Base-by-base conservation (phyloP, 2,329 filamentous ascomycete genomes). In the Phaeosphaeriaceae sp. region DNA sequence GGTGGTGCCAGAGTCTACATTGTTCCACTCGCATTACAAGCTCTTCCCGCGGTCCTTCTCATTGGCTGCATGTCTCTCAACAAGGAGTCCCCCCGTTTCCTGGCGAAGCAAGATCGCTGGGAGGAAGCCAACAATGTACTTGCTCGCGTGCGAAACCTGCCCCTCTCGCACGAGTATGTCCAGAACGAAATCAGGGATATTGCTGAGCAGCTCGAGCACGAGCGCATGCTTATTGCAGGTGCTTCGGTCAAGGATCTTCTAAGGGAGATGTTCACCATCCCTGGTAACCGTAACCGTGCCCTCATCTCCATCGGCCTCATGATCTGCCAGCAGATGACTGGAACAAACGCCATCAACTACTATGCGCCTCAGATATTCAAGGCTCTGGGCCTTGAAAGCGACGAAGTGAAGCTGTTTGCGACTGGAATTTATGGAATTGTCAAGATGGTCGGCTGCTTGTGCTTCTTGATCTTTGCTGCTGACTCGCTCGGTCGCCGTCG, bases 241-340 rank as follows among this genome's bases (percentile, higher is more conserved):
- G 74, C 79, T 4, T 63, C 68, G 0, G 74, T 79, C 59, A 71
- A 69, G 54, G 71, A 75, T 52, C 58, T 75, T 5, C 58, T 72
- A 28, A 68, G 60, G 49, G 73, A 75, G 50, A 74, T 75, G 72
- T 82, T 79, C 78, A 68, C 63, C 13, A 70, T 75, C 39, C 72
- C 72, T 5, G 71, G 72, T 7, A 83, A 85, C 46, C 79, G 87
- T 48, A 86, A 86, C 61, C 81, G 87, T 42, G 83, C 82, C 2
- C 70, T 88, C 38, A 80, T 89, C 48, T 86, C 83, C 23, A 81
- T 90, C 77, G 86, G 70, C 12, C 73, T 79, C 29, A 83, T 80
- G 86, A 75, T 88, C 32, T 89, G 85, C 68, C 87, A 90, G 68
- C 87, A 89, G 67, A 87, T 89, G 83, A 89, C 87, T 0, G 86